Conservation (phyloP, 306 rosid species). For the Phaseolus lunatus region DNA sequence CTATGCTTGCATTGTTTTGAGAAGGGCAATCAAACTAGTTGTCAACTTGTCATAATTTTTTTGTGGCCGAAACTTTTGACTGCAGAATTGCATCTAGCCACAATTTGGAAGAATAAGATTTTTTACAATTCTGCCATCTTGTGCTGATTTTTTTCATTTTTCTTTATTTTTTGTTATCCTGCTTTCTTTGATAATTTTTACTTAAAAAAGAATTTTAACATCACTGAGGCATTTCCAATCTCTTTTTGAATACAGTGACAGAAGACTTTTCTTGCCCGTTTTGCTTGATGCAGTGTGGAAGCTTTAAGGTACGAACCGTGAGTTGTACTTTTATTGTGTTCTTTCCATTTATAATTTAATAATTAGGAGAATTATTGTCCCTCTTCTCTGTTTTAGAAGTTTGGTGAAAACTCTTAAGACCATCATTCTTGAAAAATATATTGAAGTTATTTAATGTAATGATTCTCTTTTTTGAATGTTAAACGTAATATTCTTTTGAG, state of each 20-base stretch:
- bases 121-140: slow-evolving; percentile 15
- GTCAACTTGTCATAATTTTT: slow-evolving; percentile 14
- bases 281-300: slow-evolving; percentile 91
- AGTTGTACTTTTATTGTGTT: slow-evolving; percentile 33
- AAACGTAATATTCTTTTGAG: slow-evolving; percentile 28
- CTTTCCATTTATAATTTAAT: slow-evolving; percentile 24
- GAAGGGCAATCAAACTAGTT: slow-evolving; percentile 4
- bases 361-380: slow-evolving; percentile 27
- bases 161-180: slow-evolving; percentile 9
- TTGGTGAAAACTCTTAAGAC: slow-evolving; percentile 14
- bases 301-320: slow-evolving; percentile 75
- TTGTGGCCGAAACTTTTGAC: slow-evolving; percentile 29
- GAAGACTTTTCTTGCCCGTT: slow-evolving; percentile 94
- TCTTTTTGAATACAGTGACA: slow-evolving; percentile 70
- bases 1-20: slow-evolving; percentile 2
- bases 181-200: neutral
- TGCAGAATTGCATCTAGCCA: slow-evolving; percentile 21
- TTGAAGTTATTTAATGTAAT: slow-evolving; percentile 18
- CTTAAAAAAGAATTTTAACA: neutral
- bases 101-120: slow-evolving; percentile 32
- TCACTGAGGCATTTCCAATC: slow-evolving; percentile 41
- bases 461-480: slow-evolving; percentile 16
- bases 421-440: neutral
- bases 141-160: slow-evolving; percentile 7
- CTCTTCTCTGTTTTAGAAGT: slow-evolving; percentile 36